Percentiles rank a stretch among this genome's conserved stretches.
These are phyloP conservation scores for Penicillium sclerotiorum DNA, from an alignment of 2,329 filamentous ascomycete species.

Conservation along the genomic window DNA sequence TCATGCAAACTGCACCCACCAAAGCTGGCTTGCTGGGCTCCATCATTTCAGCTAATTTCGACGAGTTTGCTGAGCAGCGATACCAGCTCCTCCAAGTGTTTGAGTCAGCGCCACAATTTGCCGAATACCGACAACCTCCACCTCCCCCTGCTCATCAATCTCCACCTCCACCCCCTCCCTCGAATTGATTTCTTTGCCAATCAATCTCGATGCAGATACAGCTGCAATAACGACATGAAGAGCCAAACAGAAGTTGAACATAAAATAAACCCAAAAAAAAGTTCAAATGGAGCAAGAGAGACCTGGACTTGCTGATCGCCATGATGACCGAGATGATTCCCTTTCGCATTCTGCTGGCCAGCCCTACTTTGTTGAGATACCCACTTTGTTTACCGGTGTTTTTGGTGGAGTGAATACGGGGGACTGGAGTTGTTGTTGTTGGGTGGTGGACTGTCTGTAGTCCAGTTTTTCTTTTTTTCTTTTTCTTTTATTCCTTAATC, in stretches of 20 bases:
- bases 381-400: slow-evolving; percentile 4
- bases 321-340: neutral
- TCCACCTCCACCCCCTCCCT: slow-evolving; percentile 19
- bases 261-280: neutral
- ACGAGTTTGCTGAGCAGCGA: slow-evolving; percentile 70
- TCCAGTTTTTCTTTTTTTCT: neutral
- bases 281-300: neutral
- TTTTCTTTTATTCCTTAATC: slow-evolving; percentile 1
- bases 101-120: slow-evolving; percentile 42
- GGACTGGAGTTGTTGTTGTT: neutral
- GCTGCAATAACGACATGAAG: no score
- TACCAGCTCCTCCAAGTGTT: slow-evolving; percentile 61
- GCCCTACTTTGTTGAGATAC: slow-evolving; percentile 6
- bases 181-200: slow-evolving; percentile 7
- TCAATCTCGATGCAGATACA: no score
- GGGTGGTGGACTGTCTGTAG: no score
- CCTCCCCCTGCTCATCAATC: slow-evolving; percentile 25
- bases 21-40: slow-evolving; percentile 66
- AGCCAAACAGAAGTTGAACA: neutral
- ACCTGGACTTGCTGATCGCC: neutral
- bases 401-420: neutral
- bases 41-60: slow-evolving; percentile 78
- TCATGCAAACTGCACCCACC: slow-evolving; percentile 51
- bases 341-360: neutral
- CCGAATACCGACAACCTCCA: slow-evolving; percentile 26